Evolutionary conservation across 129 eudicot genomes (phyloP), one percentile per base, ranked within the genome.

Genomic region (Pulicaria dysenterica): DNA sequence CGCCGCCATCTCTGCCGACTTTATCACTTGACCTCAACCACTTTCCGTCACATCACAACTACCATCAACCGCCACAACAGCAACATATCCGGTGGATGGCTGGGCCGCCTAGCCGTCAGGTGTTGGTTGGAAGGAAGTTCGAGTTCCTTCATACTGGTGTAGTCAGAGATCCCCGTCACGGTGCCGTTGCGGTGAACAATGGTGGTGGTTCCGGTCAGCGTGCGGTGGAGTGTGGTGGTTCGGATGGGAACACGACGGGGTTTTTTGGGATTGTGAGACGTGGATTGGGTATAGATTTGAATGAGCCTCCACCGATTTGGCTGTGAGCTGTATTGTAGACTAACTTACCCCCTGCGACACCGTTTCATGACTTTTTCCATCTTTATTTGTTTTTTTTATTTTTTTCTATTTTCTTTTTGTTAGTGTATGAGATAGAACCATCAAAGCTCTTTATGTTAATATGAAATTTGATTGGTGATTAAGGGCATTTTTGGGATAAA

Each of bases 281-380:
- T 79, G 96, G 96, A 68, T 71, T 90, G 84, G 82, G 90, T 41
- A 80, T 90, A 15, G 96, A 90, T 74, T 82, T 90, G 90, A 90
- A 90, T 40, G 87, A 90, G 87, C 96, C 93, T 17, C 96, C 96
- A 49, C 96, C 96, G 1, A 39, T 83, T 79, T 87, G 91, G 96
- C 64, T 90, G 77, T 86, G 84, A 78, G 63, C 5, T 44, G 64
- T 7, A 50, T 43, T 17, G 49, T 48, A 57, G 70, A 63, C 37
- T 49, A 46, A 39, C 58, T 59, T 60, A 13, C 48, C 14, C 39
- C 5, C 54, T 47, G 70, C 81, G 81, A 17, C 71, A 48, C 10
- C 76, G 76, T 77, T 40, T 76, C 7, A 3, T 31, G 41, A 31
- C 64, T 5, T 55, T 13, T 55, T 59, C 31, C 5, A 12, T 5